Evolutionary conservation across 805 yeast species (phyloP), one percentile per base, ranked within the genome.

Genomic region (Teunomyces cretensis): DNA sequence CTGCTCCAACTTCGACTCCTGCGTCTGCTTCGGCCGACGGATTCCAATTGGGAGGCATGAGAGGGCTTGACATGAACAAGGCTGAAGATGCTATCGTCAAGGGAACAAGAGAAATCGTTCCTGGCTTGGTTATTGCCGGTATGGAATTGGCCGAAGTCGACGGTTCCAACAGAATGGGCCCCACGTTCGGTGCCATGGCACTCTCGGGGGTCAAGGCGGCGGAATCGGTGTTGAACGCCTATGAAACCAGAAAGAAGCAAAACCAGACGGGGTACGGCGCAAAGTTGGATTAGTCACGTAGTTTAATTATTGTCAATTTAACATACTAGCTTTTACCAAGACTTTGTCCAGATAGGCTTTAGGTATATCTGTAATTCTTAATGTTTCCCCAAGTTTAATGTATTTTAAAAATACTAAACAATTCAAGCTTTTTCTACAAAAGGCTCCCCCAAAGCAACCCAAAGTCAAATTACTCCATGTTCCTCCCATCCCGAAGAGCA

Each of bases 161-260:
- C 57, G 90, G 90, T 19, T 78, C 80, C 54, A 83, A 84, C 76
- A 79, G 92, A 68, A 85, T 85, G 90, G 91, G 91, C 22, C 91
- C 92, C 41, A 84, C 90, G 32, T 85, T 85, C 54, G 90, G 89
- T 48, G 90, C 90, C 39, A 85, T 85, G 91, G 84, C 80, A 28
- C 76, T 83, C 46, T 79, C 86, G 22, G 92, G 92, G 56, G 84
- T 84, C 54, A 83, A 84, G 67, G 90, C 91, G 35, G 91, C 90
- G 17, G 88, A 84, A 57, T 53, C 67, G 54, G 72, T 64, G 27
- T 67, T 72, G 56, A 65, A 66, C 28, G 65, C 65, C 17, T 58
- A 57, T 44, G 75, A 70, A 33, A 28, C 52, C 36, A 65, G 74
- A 59, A 62, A 59, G 56, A 60, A 63, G 54, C 72, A 68, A 49